These are phyloP conservation scores for Tubosaeta brunneosetosa DNA, from an alignment of 768 basidiomycete genomes.

Conservation along the genomic window DNA sequence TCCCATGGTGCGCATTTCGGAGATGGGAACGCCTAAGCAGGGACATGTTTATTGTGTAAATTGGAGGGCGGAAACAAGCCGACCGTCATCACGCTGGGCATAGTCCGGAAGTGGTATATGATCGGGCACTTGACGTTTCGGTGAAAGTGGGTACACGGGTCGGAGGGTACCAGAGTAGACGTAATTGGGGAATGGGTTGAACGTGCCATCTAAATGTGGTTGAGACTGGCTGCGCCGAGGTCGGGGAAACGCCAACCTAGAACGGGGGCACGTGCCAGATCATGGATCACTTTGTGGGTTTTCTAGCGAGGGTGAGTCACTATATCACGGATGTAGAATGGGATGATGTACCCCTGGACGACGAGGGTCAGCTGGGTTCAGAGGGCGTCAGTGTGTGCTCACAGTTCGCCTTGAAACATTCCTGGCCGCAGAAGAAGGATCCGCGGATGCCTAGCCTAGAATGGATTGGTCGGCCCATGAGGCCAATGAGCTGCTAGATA, in stretches of 20 bases:
- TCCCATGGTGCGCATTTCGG: constrained; percentile 55
- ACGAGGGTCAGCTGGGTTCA: not conserved
- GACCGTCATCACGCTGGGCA: constrained; percentile 56
- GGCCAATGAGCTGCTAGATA: constrained; percentile 4
- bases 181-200: constrained; percentile 75
- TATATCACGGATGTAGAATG: not conserved
- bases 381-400: constrained; percentile 31
- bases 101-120: constrained; percentile 90
- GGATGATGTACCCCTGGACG: constrained; percentile 22
- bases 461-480: constrained; percentile 10
- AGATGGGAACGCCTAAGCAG: constrained; percentile 50
- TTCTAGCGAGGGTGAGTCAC: constrained; percentile 44
- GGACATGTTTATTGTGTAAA: not conserved
- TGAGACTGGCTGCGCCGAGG: not conserved
- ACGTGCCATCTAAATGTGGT: constrained; percentile 56
- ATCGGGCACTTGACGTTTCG: constrained; percentile 69
- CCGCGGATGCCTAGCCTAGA: constrained; percentile 72
- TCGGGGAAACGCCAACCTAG: constrained; percentile 5
- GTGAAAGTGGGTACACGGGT: constrained; percentile 85
- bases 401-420: constrained; percentile 96
- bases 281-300: constrained; percentile 76
- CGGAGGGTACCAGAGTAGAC: constrained; percentile 74
- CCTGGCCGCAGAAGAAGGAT: constrained; percentile 91
- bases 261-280: constrained; percentile 41
- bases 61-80: constrained; percentile 19